phyloP scores from a whole-genome alignment of 2,329 filamentous ascomycete genomes.

The Metarhizium robertsii region DNA sequence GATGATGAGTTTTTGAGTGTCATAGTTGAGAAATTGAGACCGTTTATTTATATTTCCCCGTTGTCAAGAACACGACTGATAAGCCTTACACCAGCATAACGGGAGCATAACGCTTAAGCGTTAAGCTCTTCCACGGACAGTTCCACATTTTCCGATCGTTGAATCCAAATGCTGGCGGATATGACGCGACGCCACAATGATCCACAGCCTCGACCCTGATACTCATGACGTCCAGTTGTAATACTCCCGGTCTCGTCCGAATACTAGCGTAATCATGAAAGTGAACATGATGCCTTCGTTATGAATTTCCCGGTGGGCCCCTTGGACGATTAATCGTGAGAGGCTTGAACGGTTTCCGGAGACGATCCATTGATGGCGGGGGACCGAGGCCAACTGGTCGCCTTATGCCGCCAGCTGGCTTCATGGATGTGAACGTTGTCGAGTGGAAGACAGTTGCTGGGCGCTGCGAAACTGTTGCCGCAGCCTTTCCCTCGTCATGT shows the following conservation, averaged over 20 bases:
- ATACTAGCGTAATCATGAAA: not conserved
- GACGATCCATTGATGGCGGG: conserved; percentile 38
- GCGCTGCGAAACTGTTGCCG: conserved; percentile 18
- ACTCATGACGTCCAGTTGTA: not conserved
- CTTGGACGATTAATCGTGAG: conserved; percentile 39
- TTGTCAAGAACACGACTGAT: not conserved
- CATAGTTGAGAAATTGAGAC: not conserved
- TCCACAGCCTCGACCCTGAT: not conserved
- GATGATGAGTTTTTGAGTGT: not conserved
- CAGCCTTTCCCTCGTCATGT: conserved; percentile 13
- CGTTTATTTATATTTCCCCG: not conserved
- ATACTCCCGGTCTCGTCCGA: not conserved
- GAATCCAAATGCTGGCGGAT: not conserved
- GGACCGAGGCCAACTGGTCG: conserved; percentile 35
- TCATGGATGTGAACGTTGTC: conserved; percentile 37
- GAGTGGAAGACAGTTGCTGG: conserved; percentile 38
- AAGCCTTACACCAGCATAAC: not conserved
- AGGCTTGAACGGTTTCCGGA: conserved; percentile 48
- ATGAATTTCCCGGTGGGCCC: conserved; percentile 10
- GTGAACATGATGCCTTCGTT: not conserved
- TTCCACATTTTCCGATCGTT: not conserved
- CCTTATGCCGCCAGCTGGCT: conserved; percentile 29
- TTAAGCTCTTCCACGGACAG: conserved; percentile 7
- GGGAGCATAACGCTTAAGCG: conserved; percentile 14
- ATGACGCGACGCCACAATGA: not conserved